A percentile compares a stretch with the other conserved stretches of the same genome.
These are phyloP conservation scores for Macrolepiota fuliginosa DNA, from an alignment of 768 basidiomycete genomes.

Conservation along the genomic window DNA sequence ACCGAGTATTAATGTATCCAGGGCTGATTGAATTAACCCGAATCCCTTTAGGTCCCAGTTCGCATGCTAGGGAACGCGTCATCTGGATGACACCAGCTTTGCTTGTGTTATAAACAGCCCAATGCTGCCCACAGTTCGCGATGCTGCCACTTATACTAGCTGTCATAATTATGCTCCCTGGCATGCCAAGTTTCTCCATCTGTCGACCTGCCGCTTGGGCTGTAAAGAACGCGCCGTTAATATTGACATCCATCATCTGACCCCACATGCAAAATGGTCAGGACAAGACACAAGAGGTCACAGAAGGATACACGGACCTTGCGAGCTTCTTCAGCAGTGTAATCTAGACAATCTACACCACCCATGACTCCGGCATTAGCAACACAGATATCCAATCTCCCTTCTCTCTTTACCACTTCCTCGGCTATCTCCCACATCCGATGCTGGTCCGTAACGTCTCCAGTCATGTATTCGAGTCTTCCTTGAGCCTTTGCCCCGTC, in stretches of 20 bases:
- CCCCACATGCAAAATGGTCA: background rate
- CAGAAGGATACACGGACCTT: conserved; percentile 34
- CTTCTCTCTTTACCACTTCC: conserved; percentile 55
- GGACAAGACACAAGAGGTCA: background rate
- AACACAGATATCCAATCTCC: conserved; percentile 61
- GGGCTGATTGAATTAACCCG: conserved; percentile 73
- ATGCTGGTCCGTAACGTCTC: conserved; percentile 57
- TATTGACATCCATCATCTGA: conserved; percentile 53
- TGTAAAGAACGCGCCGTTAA: conserved; percentile 46
- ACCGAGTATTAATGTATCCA: conserved; percentile 72
- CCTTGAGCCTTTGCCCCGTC: conserved; percentile 20
- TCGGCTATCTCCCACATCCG: conserved; percentile 45
- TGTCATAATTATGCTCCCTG: conserved; percentile 56
- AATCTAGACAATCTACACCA: conserved; percentile 51
- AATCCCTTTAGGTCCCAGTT: conserved; percentile 61
- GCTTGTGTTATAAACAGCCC: conserved; percentile 71
- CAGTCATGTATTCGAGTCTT: conserved; percentile 45
- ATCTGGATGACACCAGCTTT: conserved; percentile 76
- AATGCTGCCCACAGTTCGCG: conserved; percentile 54
- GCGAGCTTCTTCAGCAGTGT: conserved; percentile 50
- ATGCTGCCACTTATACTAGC: conserved; percentile 64
- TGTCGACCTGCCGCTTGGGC: conserved; percentile 59
- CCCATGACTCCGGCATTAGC: conserved; percentile 64
- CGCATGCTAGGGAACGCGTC: conserved; percentile 74
- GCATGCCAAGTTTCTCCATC: conserved; percentile 46